Conservation (phyloP, 2,329 filamentous ascomycete species). For the Corniculantispora saksenae region DNA sequence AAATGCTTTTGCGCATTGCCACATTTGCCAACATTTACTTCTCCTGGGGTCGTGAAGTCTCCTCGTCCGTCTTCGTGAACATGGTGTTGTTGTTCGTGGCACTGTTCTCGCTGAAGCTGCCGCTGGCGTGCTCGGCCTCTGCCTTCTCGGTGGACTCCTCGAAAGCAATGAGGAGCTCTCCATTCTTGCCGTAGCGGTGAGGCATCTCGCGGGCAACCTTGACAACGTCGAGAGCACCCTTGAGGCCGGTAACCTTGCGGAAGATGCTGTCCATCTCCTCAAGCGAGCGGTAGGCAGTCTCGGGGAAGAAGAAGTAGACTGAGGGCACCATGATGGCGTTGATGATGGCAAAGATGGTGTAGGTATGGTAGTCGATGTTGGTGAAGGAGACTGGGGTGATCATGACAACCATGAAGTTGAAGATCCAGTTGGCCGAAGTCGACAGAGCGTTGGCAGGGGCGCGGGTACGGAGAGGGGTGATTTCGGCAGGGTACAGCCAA, state of each 20-base stretch:
- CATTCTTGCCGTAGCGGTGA: slow-evolving; percentile 58
- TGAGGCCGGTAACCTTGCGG: slow-evolving; percentile 51
- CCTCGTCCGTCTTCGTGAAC: slow-evolving; percentile 36
- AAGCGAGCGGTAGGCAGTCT: slow-evolving; percentile 63
- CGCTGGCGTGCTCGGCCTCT: slow-evolving; percentile 30
- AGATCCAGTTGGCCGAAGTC: slow-evolving; percentile 60
- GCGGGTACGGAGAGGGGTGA: slow-evolving; percentile 67
- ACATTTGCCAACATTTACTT: slow-evolving; percentile 16
- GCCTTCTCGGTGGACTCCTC: slow-evolving; percentile 33
- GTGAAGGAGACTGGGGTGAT: slow-evolving; percentile 61
- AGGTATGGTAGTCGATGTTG: slow-evolving; percentile 60
- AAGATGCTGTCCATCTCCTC: slow-evolving; percentile 70
- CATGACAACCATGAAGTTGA: slow-evolving; percentile 66
- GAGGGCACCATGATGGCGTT: slow-evolving; percentile 60
- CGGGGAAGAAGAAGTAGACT: slow-evolving; percentile 64
- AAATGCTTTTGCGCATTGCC: not conserved
- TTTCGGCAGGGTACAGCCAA: slow-evolving; percentile 68
- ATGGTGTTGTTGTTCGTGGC: slow-evolving; percentile 29
- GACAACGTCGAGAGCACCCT: slow-evolving; percentile 38
- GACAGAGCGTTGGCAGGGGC: slow-evolving; percentile 60
- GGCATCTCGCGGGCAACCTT: slow-evolving; percentile 49
- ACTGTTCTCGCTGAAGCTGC: slow-evolving; percentile 30
- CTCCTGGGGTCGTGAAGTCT: slow-evolving; percentile 31
- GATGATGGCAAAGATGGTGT: slow-evolving; percentile 67
- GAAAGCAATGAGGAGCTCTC: slow-evolving; percentile 54